Evolutionary conservation across 805 yeast species (phyloP).

Genomic region (Komagataella pastoris): DNA sequence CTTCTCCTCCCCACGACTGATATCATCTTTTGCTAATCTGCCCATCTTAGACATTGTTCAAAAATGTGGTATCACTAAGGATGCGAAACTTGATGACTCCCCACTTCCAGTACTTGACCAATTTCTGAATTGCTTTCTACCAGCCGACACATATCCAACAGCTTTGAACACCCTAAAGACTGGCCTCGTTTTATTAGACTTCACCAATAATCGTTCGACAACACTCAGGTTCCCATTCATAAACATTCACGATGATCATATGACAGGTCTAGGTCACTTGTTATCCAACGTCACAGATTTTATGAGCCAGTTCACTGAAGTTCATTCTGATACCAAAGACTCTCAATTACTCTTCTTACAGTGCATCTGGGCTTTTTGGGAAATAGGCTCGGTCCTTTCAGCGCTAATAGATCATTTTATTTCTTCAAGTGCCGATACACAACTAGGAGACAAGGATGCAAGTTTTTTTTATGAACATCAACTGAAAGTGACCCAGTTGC

Average conservation of each 20-base stretch:
- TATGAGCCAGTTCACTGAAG: slow-evolving; percentile 2
- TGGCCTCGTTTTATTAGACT: slow-evolving; percentile 7
- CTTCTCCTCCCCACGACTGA: slow-evolving; percentile 26
- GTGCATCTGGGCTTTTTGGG: background rate
- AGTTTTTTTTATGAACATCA: slow-evolving; percentile 16
- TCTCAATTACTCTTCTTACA: background rate
- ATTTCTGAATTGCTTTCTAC: background rate
- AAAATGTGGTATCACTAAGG: slow-evolving; percentile 5
- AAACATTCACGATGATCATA: background rate
- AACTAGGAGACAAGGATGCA: slow-evolving; percentile 7
- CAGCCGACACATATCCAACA: background rate
- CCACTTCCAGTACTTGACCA: slow-evolving; percentile 7
- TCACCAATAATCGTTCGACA: background rate
- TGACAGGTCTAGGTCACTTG: background rate
- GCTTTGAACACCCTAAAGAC: slow-evolving; percentile 6
- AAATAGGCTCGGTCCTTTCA: background rate
- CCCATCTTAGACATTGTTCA: slow-evolving; percentile 8
- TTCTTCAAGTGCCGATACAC: background rate
- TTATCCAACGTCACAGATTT: background rate
- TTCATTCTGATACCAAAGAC: slow-evolving; percentile 13
- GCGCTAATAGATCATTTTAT: background rate
- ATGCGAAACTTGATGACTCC: slow-evolving; percentile 4
- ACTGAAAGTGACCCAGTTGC: slow-evolving; percentile 14
- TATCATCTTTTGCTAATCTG: slow-evolving; percentile 9
- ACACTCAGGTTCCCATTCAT: slow-evolving; percentile 1